Conservation (phyloP, 441 rosid genomes). For the Euphorbia celastroides region DNA sequence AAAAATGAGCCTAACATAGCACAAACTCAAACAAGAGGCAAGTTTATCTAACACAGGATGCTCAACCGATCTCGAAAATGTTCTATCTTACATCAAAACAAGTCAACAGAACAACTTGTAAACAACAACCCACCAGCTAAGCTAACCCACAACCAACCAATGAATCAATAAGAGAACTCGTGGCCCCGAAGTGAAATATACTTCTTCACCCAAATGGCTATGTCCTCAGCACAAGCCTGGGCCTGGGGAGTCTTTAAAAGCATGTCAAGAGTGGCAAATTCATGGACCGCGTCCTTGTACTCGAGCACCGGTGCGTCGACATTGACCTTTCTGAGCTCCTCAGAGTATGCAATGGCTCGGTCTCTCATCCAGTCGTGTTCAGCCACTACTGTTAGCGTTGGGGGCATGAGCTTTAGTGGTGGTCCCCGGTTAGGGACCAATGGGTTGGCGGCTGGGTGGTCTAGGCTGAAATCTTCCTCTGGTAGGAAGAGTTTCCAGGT, state of each 20-base stretch:
- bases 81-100: not conserved
- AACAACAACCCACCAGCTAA: not conserved
- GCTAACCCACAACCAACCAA: slow-evolving; percentile 16
- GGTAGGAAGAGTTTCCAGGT: slow-evolving; percentile 92
- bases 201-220: slow-evolving; percentile 90
- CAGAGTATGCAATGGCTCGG: slow-evolving; percentile 87
- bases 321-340: slow-evolving; percentile 79
- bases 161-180: slow-evolving; percentile 69
- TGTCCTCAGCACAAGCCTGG: slow-evolving; percentile 85
- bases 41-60: not conserved
- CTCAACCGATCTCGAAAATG: not conserved
- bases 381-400: slow-evolving; percentile 84
- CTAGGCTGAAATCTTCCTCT: slow-evolving; percentile 69
- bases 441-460: slow-evolving; percentile 87
- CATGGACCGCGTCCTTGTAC: slow-evolving; percentile 92
- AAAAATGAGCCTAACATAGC: not conserved
- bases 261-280: slow-evolving; percentile 90
- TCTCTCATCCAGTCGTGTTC: slow-evolving; percentile 98
- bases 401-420: slow-evolving; percentile 82
- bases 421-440: slow-evolving; percentile 73
- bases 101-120: not conserved
- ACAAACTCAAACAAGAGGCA: not conserved
- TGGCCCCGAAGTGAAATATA: slow-evolving; percentile 80
- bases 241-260: slow-evolving; percentile 86
- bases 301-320: slow-evolving; percentile 91